These are phyloP conservation scores for Blastomyces emzantsi DNA, from an alignment of 2,329 filamentous ascomycete species.

Conservation along the genomic window DNA sequence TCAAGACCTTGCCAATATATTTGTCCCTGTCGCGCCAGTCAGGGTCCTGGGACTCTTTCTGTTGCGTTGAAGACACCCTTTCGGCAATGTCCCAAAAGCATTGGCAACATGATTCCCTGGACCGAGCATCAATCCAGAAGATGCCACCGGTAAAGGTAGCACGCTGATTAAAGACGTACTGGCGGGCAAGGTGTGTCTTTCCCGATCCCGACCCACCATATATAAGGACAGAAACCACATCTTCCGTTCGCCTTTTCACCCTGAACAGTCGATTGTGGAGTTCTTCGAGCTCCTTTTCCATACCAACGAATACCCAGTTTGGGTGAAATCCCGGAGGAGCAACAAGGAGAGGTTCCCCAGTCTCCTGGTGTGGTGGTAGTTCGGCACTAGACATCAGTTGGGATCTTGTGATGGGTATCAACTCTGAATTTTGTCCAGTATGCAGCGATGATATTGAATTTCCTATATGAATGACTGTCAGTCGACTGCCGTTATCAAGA, in stretches of 20 bases:
- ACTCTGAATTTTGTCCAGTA: conserved; percentile 16
- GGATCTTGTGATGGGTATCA: conserved; percentile 21
- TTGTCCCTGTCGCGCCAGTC: conserved; percentile 35
- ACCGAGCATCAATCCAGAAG: conserved; percentile 61
- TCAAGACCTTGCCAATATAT: conserved; percentile 50
- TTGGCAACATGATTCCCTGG: conserved; percentile 48
- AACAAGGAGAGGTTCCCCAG: conserved; percentile 32
- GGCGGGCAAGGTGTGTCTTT: conserved; percentile 59
- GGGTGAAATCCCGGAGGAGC: conserved; percentile 51
- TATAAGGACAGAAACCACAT: conserved; percentile 56
- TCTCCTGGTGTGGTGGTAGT: conserved; percentile 17
- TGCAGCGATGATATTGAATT: conserved; percentile 5
- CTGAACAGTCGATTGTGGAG: conserved; percentile 54
- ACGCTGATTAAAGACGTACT: conserved; percentile 56
- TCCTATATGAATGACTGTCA: conserved; percentile 1
- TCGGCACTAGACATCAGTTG: conserved; percentile 21
- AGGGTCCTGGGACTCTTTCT: conserved; percentile 31
- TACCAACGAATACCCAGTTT: conserved; percentile 55
- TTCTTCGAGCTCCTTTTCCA: conserved; percentile 48
- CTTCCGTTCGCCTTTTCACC: conserved; percentile 46
- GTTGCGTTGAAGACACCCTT: conserved; percentile 44
- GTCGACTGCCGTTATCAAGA: neutral
- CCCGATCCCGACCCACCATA: conserved; percentile 57
- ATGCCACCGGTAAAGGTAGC: conserved; percentile 55
- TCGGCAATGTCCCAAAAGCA: conserved; percentile 59